These are phyloP conservation scores for Ceratobasidium sp. DNA, from an alignment of 1,284 basidiomycete species.

Conservation along the genomic window DNA sequence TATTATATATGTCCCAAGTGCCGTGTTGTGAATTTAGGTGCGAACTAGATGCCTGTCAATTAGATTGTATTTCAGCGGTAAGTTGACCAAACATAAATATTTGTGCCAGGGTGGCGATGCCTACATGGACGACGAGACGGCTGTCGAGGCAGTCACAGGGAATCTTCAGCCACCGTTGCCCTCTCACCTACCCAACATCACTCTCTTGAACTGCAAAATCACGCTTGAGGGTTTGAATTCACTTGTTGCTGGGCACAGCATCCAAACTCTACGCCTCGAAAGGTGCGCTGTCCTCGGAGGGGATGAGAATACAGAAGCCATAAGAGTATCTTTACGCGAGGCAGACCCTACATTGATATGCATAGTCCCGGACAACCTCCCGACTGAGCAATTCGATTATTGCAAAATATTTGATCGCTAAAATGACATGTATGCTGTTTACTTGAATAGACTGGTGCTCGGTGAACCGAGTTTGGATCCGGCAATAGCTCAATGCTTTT, in stretches of 20 bases:
- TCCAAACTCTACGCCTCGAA: not conserved
- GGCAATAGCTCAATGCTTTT: no score
- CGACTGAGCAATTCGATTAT: not conserved
- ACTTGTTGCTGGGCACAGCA: not conserved
- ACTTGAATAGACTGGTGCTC: no score
- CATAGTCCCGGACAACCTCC: not conserved
- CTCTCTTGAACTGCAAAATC: not conserved
- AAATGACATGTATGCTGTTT: not conserved
- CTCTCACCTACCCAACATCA: not conserved
- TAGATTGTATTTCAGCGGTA: no score
- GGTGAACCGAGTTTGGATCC: no score
- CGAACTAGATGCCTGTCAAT: no score
- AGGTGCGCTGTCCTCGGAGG: not conserved
- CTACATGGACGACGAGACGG: not conserved
- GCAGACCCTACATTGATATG: not conserved
- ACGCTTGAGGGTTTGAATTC: not conserved
- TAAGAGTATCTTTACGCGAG: not conserved
- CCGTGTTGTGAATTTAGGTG: no score
- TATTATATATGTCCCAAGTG: no score
- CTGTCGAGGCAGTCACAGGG: no score
- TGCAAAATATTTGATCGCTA: slow-evolving; percentile 9
- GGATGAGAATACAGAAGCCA: not conserved
- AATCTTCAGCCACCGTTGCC: not conserved
- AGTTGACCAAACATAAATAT: no score
- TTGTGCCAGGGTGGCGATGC: no score